phyloP scores from a whole-genome alignment of 1,284 basidiomycete species.

The Trichosporon sp. region DNA sequence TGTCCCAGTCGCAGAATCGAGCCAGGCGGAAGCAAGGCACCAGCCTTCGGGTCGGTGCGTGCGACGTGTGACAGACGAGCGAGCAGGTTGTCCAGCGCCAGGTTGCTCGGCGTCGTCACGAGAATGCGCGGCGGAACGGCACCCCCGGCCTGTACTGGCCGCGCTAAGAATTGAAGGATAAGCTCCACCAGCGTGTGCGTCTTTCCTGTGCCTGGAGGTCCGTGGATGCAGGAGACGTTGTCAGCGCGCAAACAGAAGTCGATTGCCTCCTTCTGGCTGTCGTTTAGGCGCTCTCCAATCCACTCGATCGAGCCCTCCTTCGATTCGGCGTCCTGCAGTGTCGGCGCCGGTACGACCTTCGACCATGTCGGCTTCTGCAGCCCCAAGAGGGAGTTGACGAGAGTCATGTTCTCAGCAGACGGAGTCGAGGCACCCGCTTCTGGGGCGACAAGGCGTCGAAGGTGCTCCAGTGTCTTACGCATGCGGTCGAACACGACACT shows the following conservation, averaged over 20 bases:
- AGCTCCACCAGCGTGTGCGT: constrained; percentile 88
- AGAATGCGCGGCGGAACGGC: constrained; percentile 53
- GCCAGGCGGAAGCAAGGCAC: constrained; percentile 39
- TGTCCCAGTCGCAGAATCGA: constrained; percentile 77
- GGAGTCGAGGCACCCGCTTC: neutral
- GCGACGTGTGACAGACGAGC: constrained; percentile 58
- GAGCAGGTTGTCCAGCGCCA: constrained; percentile 69
- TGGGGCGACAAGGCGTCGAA: constrained; percentile 54
- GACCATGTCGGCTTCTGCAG: constrained; percentile 47
- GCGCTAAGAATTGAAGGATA: constrained; percentile 69
- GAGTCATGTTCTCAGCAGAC: constrained; percentile 30
- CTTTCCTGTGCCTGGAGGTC: constrained; percentile 90
- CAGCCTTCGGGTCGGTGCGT: constrained; percentile 24
- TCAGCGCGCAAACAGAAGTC: constrained; percentile 47
- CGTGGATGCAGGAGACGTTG: constrained; percentile 90
- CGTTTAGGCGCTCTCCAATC: constrained; percentile 72
- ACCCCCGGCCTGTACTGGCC: constrained; percentile 23
- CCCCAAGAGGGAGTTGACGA: constrained; percentile 66
- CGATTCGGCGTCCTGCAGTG: constrained; percentile 7
- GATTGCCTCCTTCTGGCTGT: constrained; percentile 73
- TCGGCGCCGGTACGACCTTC: neutral
- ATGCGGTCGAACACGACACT: constrained; percentile 88
- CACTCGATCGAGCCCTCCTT: constrained; percentile 55
- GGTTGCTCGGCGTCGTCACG: constrained; percentile 52
- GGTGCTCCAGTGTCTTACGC: constrained; percentile 67